A percentile compares a stretch with the other conserved stretches of the same genome.
Conservation (phyloP, 352 stramenopile genomes). For the Elongisporangium prolatum region DNA sequence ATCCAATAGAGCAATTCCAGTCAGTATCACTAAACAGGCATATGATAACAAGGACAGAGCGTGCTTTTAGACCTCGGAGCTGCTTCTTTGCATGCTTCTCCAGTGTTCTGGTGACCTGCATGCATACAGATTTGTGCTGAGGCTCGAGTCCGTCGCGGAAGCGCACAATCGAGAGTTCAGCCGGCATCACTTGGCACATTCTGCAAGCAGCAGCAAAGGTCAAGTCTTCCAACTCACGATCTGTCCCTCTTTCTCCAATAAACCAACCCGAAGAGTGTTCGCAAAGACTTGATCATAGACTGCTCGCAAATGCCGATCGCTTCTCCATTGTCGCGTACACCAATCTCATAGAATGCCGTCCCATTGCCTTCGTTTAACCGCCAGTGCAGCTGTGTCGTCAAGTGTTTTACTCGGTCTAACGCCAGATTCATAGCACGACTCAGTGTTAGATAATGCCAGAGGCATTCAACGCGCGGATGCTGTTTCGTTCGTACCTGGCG, state of each 20-base stretch:
- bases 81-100: constrained; percentile 54
- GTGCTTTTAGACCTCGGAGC: constrained; percentile 48
- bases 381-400: constrained; percentile 90
- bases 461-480: too few species aligned
- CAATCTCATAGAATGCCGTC: constrained; percentile 84
- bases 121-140: constrained; percentile 30
- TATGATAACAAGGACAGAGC: constrained; percentile 1
- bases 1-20: background rate
- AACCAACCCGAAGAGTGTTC: constrained; percentile 45
- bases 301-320: constrained; percentile 60
- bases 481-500: constrained; percentile 20
- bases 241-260: background rate
- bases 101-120: constrained; percentile 46
- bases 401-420: constrained; percentile 70
- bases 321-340: constrained; percentile 81
- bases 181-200: constrained; percentile 74
- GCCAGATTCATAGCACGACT: too few species aligned
- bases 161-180: constrained; percentile 55
- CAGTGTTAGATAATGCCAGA: too few species aligned
- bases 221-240: constrained; percentile 4
- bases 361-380: constrained; percentile 86
- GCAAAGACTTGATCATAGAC: constrained; percentile 66
- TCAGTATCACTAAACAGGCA: background rate
- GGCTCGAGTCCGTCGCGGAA: constrained; percentile 41
- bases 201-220: constrained; percentile 16